phyloP scores from a whole-genome alignment of 148 eudicot species.

The Rhododendron molle region DNA sequence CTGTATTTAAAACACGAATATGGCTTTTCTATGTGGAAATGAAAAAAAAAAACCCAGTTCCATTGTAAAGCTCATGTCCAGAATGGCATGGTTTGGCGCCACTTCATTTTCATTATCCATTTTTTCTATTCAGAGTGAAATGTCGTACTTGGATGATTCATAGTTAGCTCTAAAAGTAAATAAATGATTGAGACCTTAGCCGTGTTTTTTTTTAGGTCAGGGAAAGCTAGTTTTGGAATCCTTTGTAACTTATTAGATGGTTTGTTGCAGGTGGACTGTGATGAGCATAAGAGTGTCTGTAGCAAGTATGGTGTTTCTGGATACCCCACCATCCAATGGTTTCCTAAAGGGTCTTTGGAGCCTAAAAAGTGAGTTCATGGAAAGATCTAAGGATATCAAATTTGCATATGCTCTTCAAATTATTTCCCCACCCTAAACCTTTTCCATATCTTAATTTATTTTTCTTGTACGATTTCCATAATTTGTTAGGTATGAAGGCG shows the following conservation, averaged over 20 bases:
- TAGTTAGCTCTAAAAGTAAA: neutral
- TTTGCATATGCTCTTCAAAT: neutral
- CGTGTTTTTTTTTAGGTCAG: neutral
- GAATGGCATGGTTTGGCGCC: neutral
- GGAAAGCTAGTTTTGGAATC: neutral
- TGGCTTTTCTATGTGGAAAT: neutral
- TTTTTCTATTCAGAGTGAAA: neutral
- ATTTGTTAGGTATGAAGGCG: constrained; percentile 77
- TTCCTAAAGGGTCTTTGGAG: constrained; percentile 95
- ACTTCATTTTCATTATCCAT: neutral
- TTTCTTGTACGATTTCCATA: neutral
- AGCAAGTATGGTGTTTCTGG: constrained; percentile 86
- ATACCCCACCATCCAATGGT: constrained; percentile 95
- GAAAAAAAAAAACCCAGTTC: neutral
- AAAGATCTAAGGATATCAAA: neutral
- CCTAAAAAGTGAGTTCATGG: constrained; percentile 70
- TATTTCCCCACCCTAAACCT: neutral
- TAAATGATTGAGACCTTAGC: neutral
- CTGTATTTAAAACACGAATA: neutral
- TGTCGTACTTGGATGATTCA: neutral
- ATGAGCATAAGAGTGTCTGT: constrained; percentile 78
- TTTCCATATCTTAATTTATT: neutral
- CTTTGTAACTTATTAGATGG: constrained; percentile 4
- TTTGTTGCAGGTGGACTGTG: constrained; percentile 82
- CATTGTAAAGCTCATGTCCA: neutral